phyloP scores from a whole-genome alignment of 2,329 filamentous ascomycete genomes.

The Colletotrichum kahawae region DNA sequence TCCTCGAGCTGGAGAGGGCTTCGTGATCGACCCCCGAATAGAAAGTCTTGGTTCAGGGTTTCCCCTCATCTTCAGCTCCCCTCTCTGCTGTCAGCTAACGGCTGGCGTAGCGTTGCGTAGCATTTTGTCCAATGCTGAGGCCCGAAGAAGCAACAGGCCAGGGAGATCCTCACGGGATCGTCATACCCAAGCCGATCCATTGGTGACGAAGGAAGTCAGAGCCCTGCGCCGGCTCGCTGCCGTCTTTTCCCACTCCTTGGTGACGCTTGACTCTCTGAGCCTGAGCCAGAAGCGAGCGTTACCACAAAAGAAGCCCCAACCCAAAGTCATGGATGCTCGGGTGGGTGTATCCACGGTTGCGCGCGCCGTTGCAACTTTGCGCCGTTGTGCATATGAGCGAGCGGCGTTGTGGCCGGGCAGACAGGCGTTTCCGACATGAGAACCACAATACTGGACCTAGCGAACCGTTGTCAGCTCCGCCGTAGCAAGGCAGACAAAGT shows the following conservation, averaged over 20 bases:
- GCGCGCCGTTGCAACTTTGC: not conserved
- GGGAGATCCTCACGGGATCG: conserved; percentile 20
- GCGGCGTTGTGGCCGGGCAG: not conserved
- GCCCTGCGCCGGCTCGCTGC: not conserved
- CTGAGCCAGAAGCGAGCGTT: not conserved
- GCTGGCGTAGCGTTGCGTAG: not conserved
- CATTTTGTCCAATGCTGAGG: conserved; percentile 3
- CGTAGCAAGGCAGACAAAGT: not conserved
- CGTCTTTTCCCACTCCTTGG: not conserved
- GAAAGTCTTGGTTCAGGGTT: conserved; percentile 11
- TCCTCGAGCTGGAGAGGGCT: not conserved
- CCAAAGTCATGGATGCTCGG: not conserved
- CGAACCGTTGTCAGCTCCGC: not conserved
- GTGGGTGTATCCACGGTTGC: not conserved
- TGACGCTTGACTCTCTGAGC: not conserved
- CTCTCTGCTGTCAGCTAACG: not conserved
- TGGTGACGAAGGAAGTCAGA: not conserved
- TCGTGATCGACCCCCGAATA: conserved; percentile 11
- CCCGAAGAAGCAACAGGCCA: conserved; percentile 5
- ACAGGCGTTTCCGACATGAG: not conserved
- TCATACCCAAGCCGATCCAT: conserved; percentile 10
- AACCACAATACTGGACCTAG: not conserved
- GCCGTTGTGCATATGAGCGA: not conserved
- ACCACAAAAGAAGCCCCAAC: not conserved
- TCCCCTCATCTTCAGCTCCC: conserved; percentile 16